Conservation (phyloP, 441 rosid species). For the Aquilaria agallochum region DNA sequence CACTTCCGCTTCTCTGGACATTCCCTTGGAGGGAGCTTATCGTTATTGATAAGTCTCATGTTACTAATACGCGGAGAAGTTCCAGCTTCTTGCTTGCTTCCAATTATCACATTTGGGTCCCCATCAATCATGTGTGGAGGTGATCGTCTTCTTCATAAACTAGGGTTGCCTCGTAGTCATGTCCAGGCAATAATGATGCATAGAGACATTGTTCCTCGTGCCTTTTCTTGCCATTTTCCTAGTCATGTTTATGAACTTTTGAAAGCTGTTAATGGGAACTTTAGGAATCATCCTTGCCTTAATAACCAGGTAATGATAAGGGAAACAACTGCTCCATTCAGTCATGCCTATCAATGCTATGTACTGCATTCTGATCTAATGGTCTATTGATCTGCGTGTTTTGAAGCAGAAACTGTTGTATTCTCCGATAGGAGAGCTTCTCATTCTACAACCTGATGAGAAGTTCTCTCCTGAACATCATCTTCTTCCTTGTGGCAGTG, state of each 20-base stretch:
- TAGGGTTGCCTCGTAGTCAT: conserved; percentile 66
- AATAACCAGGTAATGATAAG: conserved; percentile 53
- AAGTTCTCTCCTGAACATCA: conserved; percentile 71
- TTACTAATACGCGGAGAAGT: conserved; percentile 72
- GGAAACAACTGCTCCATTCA: background rate
- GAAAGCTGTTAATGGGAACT: conserved; percentile 73
- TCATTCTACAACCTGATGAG: conserved; percentile 83
- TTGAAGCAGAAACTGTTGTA: conserved; percentile 57
- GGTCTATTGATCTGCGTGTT: background rate
- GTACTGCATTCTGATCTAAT: background rate
- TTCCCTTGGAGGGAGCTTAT: conserved; percentile 91
- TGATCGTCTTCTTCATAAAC: conserved; percentile 62
- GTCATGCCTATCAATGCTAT: background rate
- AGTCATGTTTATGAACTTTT: conserved; percentile 61
- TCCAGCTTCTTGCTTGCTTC: conserved; percentile 66
- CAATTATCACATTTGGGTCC: conserved; percentile 84
- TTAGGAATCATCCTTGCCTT: conserved; percentile 78
- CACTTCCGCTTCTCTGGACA: conserved; percentile 83
- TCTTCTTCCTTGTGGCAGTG: conserved; percentile 85
- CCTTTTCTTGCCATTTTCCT: conserved; percentile 87
- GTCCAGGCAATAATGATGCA: conserved; percentile 71
- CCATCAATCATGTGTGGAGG: conserved; percentile 94
- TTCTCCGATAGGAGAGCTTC: conserved; percentile 84
- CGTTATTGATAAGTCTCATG: conserved; percentile 77
- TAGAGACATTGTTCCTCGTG: conserved; percentile 88